These are phyloP conservation scores for Aurinia saxatilis DNA, from an alignment of 345 rosid species.

Conservation along the genomic window DNA sequence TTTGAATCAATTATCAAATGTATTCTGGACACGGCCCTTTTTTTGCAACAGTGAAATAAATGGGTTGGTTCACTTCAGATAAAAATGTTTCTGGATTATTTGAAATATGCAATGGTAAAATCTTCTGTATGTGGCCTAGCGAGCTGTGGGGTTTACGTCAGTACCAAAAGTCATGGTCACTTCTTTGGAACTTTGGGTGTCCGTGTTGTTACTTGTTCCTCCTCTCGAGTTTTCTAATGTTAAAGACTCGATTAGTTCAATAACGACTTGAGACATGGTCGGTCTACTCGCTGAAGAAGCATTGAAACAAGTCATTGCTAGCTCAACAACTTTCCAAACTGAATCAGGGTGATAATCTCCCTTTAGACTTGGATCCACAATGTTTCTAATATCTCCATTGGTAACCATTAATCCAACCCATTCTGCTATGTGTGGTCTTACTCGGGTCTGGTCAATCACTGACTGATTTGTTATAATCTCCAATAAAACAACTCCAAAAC, in stretches of 20 bases:
- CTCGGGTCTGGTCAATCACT: conserved; percentile 11
- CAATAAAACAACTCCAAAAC: conserved; percentile 37
- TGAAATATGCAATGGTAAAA: no score
- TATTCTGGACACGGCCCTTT: no score
- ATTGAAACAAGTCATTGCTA: conserved; percentile 36
- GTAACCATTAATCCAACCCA: conserved; percentile 30
- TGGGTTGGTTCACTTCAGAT: no score
- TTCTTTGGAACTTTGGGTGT: background rate
- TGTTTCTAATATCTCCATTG: conserved; percentile 29
- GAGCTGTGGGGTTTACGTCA: conserved; percentile 1
- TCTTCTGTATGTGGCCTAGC: background rate
- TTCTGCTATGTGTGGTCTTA: conserved; percentile 13
- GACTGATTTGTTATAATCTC: conserved; percentile 34
- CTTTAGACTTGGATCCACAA: conserved; percentile 33
- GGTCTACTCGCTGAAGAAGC: conserved; percentile 25
- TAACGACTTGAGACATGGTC: conserved; percentile 25
- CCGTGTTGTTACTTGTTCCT: background rate
- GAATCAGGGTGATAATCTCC: conserved; percentile 26
- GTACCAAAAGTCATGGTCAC: conserved; percentile 2
- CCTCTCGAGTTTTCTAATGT: background rate
- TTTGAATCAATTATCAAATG: no score
- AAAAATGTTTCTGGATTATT: no score
- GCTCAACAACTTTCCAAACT: conserved; percentile 34
- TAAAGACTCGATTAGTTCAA: conserved; percentile 27
- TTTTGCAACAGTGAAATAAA: no score